phyloP scores from a whole-genome alignment of 208 protist species.

The Wallacemonas rigidus region DNA sequence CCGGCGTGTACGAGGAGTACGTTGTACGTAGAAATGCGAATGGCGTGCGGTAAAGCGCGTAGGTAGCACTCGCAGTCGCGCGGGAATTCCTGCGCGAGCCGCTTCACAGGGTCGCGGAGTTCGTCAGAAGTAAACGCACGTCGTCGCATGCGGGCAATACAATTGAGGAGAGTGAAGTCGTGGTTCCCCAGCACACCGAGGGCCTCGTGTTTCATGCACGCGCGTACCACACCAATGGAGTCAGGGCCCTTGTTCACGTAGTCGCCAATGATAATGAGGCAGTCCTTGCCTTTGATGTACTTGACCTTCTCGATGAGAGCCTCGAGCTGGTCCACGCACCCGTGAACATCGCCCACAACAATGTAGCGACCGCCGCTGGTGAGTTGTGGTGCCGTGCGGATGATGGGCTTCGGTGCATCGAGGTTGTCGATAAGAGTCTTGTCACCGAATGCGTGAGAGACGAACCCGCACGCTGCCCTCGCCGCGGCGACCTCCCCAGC shows the following conservation, averaged over 20 bases:
- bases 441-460: constrained; percentile 30
- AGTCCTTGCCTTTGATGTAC: constrained; percentile 72
- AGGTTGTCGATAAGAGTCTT: constrained; percentile 58
- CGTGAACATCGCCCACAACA: constrained; percentile 91
- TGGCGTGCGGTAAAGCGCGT: constrained; percentile 75
- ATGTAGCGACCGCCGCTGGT: constrained; percentile 64
- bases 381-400: constrained; percentile 59
- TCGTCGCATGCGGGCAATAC: constrained; percentile 43
- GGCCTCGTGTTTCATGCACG: constrained; percentile 63
- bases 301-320: constrained; percentile 79
- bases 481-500: constrained; percentile 8
- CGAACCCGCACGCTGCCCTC: constrained; percentile 27
- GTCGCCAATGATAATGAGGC: constrained; percentile 84
- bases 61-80: constrained; percentile 83
- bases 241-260: constrained; percentile 91
- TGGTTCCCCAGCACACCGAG: constrained; percentile 90
- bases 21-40: constrained; percentile 83
- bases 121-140: constrained; percentile 54
- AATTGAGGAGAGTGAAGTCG: constrained; percentile 84
- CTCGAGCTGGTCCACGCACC: constrained; percentile 82
- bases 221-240: constrained; percentile 73
- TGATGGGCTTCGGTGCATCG: constrained; percentile 54
- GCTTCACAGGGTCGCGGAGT: constrained; percentile 78
- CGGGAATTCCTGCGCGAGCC: constrained; percentile 68
- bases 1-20: constrained; percentile 87